Conservation (phyloP, 495 filamentous ascomycete species). For the Lepraria neglecta region DNA sequence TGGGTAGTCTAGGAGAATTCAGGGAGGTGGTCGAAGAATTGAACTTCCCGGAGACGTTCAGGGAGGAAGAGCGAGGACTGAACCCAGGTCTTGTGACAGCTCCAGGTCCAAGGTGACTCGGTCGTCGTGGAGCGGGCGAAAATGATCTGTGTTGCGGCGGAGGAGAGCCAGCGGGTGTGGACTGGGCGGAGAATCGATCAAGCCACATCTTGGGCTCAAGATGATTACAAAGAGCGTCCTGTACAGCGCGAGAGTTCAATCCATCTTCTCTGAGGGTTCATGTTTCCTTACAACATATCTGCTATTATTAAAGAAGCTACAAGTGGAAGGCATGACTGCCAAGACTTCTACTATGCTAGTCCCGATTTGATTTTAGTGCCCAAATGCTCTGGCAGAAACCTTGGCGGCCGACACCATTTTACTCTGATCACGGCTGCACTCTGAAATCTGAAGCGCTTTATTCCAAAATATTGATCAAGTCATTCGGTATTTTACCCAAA, state of each 20-base stretch:
- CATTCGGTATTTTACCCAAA: too few species aligned
- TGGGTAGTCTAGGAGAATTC: slow-evolving; percentile 53
- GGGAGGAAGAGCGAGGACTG: slow-evolving; percentile 55
- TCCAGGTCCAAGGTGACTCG: slow-evolving; percentile 53
- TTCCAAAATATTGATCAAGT: too few species aligned
- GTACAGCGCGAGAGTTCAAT: not conserved
- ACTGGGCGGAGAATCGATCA: slow-evolving; percentile 73
- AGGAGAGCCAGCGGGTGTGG: slow-evolving; percentile 56
- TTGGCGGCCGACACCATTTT: too few species aligned
- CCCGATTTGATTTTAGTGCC: too few species aligned
- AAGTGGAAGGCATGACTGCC: too few species aligned
- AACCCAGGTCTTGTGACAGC: slow-evolving; percentile 52
- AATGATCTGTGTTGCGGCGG: slow-evolving; percentile 55
- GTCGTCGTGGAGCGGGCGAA: slow-evolving; percentile 62
- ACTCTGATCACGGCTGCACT: too few species aligned
- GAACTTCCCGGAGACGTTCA: slow-evolving; percentile 57
- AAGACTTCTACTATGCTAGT: too few species aligned
- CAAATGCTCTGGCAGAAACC: too few species aligned
- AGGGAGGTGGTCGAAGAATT: slow-evolving; percentile 71
- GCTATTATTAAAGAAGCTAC: too few species aligned
- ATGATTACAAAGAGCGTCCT: not conserved
- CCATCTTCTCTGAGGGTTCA: too few species aligned
- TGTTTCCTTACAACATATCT: too few species aligned
- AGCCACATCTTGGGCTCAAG: slow-evolving; percentile 64
- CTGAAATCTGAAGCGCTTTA: too few species aligned